Evolutionary conservation across 1,284 basidiomycete species (phyloP), one percentile per base, ranked within the genome.

Genomic region (Ganoderma lingzhi): DNA sequence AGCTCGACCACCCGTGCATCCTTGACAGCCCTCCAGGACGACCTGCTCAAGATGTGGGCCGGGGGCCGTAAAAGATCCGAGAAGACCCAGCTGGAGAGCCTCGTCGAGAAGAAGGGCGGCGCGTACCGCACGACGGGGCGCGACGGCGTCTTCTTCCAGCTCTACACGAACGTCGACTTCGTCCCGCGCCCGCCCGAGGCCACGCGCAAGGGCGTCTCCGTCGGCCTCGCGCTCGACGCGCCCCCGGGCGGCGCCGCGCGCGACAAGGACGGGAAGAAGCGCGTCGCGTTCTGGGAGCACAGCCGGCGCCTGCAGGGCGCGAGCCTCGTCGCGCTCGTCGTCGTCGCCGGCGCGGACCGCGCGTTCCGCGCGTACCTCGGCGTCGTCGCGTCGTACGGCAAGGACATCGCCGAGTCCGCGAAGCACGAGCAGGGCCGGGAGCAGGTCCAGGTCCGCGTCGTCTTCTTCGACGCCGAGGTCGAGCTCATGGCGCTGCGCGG

Each of bases 1-100:
- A 90, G 89, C 12, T 86, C 87, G 0, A 83, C 87, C 0, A 78
- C 89, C 41, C 84, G 88, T 1, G 80, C 78, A 6, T 86, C 89
- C 0, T 80, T 88, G 8, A 70, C 76, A 4, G 71, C 74, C 2
- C 63, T 84, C 6, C 68, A 81, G 42, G 74, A 74, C 9, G 84
- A 85, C 67, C 74, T 84, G 2, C 37, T 55, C 12, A 23, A 68
- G 66, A 62, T 76, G 58, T 75, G 73, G 70, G 55, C 60, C 9
- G 12, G 62, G 12, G 5, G 28, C 17, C 62, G 44, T 14, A n/a
- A 44, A 2, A 64, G 65, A 42, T 12, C 61, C 2, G 53, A 65
- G 3, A 68, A 64, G 42, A 81, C 81, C 1, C 68, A 71, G 42
- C 71, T 82, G 0, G 74, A 76, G 41, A 66, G 70, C 19, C 55